A percentile compares a stretch with the other conserved stretches of the same genome.
Evolutionary conservation across 2,329 filamentous ascomycete genomes (phyloP).

Genomic region (Rasamsonia emersonii): DNA sequence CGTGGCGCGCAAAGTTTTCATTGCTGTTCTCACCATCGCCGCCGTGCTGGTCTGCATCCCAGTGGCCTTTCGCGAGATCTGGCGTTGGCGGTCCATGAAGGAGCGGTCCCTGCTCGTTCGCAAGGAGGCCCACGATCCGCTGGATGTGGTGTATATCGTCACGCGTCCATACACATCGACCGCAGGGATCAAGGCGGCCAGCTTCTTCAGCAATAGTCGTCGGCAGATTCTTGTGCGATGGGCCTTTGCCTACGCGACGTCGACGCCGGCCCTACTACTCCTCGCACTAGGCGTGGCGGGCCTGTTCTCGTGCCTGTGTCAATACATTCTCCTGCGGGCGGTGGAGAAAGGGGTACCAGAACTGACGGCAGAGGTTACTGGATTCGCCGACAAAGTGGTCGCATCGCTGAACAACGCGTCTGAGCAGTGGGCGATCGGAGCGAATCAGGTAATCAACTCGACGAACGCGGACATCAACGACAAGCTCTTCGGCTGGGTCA

Average conservation of each 20-base stretch:
- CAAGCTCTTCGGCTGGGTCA: constrained; percentile 80
- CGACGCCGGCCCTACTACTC: constrained; percentile 74
- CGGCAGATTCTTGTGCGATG: constrained; percentile 69
- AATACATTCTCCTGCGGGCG: constrained; percentile 65
- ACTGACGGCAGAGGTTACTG: constrained; percentile 64
- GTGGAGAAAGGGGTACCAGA: constrained; percentile 69
- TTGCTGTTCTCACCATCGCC: constrained; percentile 62
- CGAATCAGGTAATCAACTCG: constrained; percentile 61
- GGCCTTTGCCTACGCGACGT: constrained; percentile 81
- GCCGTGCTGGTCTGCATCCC: constrained; percentile 67
- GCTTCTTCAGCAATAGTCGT: constrained; percentile 52
- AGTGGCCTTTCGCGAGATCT: constrained; percentile 74
- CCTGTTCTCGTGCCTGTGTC: constrained; percentile 72
- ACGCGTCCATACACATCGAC: constrained; percentile 70
- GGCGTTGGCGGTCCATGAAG: constrained; percentile 65
- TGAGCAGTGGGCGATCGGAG: constrained; percentile 63
- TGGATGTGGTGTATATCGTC: constrained; percentile 83
- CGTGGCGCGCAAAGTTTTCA: constrained; percentile 63
- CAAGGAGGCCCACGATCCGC: constrained; percentile 60
- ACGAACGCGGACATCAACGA: constrained; percentile 68
- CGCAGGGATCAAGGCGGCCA: constrained; percentile 61
- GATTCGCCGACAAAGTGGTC: constrained; percentile 72
- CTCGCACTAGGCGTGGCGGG: constrained; percentile 75
- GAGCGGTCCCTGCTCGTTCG: constrained; percentile 59
- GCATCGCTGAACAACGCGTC: constrained; percentile 64